Evolutionary conservation across 371 early-diverging fungal genomes (phyloP), one percentile per base, ranked within the genome.

Genomic region (Scutellospora calospora): DNA sequence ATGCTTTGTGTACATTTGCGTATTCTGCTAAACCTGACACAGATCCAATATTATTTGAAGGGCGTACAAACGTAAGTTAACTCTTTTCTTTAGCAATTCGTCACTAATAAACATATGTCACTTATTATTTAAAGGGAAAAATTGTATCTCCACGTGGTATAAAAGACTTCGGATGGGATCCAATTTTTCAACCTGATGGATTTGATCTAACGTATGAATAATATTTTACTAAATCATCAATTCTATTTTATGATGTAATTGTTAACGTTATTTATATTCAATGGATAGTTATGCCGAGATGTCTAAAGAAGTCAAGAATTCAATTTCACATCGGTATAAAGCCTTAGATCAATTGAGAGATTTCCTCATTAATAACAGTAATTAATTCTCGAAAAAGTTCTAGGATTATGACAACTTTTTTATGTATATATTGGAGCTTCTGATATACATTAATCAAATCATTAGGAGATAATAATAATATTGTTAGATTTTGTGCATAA

Each of bases 101-200:
- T 62, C 69, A 4, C 9, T 2, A 33, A 27, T 25, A 25, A 6
- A 25, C 16, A 45, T 45, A 45, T 45, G 2, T 45, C 8, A 45
- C 12, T 11, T 45, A 45, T 35, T 66, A 11, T 69, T 6, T 76
- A 33, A 72, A 92, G 91, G 98, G 98, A 1, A 88, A 85, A n/a
- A 97, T 98, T 81, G 98, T 98, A 0, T 85, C 87, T 68, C 89
- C 98, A n/a, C 91, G 97, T 62, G 99, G 98, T 0, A 93, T 95
- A 4, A 83, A 86, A 14, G 84, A 86, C 74, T 98, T 98, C 88
- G 99, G 99, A 22, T 98, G 99, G 99, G 98, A 98, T 89, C 95
- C 97, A 5, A 88, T 96, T 33, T 98, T 98, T 84, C 87, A 94
- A 87, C 98, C 98, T 18, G 91, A 92, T 74, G 98, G 97, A 14